phyloP scores from a whole-genome alignment of 306 rosid species.

The Prunus kanzakura region DNA sequence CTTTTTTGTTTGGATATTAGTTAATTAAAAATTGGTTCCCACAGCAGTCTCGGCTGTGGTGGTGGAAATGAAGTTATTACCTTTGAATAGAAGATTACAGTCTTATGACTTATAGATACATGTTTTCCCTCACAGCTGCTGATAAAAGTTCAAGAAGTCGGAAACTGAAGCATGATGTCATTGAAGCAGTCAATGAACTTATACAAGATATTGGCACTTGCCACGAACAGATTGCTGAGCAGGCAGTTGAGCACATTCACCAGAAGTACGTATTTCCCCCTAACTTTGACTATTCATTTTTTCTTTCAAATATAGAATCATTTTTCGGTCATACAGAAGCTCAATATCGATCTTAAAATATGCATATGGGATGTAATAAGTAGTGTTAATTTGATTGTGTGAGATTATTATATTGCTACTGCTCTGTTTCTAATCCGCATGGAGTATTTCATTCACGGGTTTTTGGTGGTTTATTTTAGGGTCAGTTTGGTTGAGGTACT shows the following conservation, averaged over 20 bases:
- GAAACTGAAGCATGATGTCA: conserved; percentile 94
- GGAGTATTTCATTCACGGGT: not conserved
- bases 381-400: not conserved
- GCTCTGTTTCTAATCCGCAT: not conserved
- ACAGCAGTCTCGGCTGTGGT: not conserved
- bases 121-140: conserved; percentile 55
- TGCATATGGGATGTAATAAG: not conserved
- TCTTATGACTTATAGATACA: not conserved
- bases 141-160: conserved; percentile 80
- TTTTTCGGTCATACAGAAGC: not conserved
- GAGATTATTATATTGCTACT: not conserved
- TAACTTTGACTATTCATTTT: conserved; percentile 11
- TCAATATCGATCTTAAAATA: not conserved
- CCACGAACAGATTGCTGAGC: conserved; percentile 94
- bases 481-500: not conserved
- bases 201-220: conserved; percentile 87
- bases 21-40: not conserved
- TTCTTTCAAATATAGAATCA: not conserved
- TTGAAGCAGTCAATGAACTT: conserved; percentile 96
- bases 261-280: conserved; percentile 60
- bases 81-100: not conserved
- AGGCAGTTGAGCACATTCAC: conserved; percentile 99
- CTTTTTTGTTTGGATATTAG: not conserved
- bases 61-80: not conserved
- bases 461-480: not conserved